Evolutionary conservation across 805 yeast species (phyloP).

Genomic region (Yarrowia osloensis): DNA sequence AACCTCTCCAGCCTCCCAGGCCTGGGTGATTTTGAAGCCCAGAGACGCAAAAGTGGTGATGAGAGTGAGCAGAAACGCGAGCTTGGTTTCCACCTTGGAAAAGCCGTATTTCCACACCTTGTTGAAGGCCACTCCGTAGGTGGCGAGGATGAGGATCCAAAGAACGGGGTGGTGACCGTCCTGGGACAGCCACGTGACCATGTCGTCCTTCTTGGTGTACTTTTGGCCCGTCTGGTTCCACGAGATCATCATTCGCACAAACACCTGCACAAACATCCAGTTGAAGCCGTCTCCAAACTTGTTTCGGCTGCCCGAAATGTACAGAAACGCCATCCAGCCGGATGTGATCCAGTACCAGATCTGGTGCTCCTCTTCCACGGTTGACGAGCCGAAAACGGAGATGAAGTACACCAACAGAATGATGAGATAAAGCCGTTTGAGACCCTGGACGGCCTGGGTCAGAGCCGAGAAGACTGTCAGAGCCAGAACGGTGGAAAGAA

Average conservation of each 20-base stretch:
- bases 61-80: slow-evolving; percentile 52
- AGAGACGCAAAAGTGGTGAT: slow-evolving; percentile 51
- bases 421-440: slow-evolving; percentile 35
- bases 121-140: slow-evolving; percentile 43
- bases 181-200: slow-evolving; percentile 48
- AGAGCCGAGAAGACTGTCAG: slow-evolving; percentile 36
- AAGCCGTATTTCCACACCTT: slow-evolving; percentile 36
- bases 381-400: slow-evolving; percentile 79
- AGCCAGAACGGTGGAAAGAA: slow-evolving; percentile 42
- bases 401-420: slow-evolving; percentile 48
- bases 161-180: slow-evolving; percentile 39
- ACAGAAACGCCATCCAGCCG: slow-evolving; percentile 41
- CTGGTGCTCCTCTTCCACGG: slow-evolving; percentile 95
- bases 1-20: slow-evolving; percentile 54
- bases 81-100: slow-evolving; percentile 38
- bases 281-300: slow-evolving; percentile 35
- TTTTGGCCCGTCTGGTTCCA: slow-evolving; percentile 95
- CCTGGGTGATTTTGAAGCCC: slow-evolving; percentile 58
- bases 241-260: slow-evolving; percentile 64
- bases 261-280: slow-evolving; percentile 38
- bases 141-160: slow-evolving; percentile 53
- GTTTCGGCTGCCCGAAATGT: slow-evolving; percentile 34
- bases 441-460: slow-evolving; percentile 30
- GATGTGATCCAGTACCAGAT: slow-evolving; percentile 84
- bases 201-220: slow-evolving; percentile 53